Percentiles rank a stretch among this genome's conserved stretches.
phyloP scores from a whole-genome alignment of 2,329 filamentous ascomycete species.

The Penicillium thymicola region DNA sequence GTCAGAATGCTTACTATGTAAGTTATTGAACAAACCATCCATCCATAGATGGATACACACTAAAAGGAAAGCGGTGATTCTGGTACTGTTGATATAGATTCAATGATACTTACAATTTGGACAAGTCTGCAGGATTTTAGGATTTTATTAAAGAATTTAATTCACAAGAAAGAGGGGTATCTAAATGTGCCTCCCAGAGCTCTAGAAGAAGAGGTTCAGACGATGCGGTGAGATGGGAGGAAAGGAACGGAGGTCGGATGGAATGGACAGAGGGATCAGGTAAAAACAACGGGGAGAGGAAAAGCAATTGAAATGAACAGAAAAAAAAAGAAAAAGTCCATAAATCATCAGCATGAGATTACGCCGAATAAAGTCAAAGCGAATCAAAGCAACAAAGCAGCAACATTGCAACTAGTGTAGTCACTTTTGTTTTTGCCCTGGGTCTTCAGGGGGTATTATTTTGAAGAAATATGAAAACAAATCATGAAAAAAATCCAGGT shows the following conservation, averaged over 20 bases:
- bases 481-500: neutral
- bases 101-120: neutral
- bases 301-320: neutral
- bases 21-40: too few relatives aligned
- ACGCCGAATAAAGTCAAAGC: neutral
- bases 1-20: too few relatives aligned
- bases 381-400: constrained; percentile 5
- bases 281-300: neutral
- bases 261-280: neutral
- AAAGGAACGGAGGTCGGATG: neutral
- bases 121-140: neutral
- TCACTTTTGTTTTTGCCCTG: neutral
- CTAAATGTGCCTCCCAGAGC: constrained; percentile 31
- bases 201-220: constrained; percentile 8
- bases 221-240: neutral
- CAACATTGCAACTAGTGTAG: neutral
- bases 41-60: too few relatives aligned
- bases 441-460: neutral
- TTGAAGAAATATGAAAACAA: constrained; percentile 6
- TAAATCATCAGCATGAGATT: neutral
- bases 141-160: constrained; percentile 8
- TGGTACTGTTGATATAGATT: neutral
- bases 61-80: too few relatives aligned
- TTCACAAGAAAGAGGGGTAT: constrained; percentile 29
- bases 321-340: neutral